Evolutionary conservation across 345 rosid species (phyloP), one percentile per base, ranked within the genome.

Genomic region (Salix caprea): DNA sequence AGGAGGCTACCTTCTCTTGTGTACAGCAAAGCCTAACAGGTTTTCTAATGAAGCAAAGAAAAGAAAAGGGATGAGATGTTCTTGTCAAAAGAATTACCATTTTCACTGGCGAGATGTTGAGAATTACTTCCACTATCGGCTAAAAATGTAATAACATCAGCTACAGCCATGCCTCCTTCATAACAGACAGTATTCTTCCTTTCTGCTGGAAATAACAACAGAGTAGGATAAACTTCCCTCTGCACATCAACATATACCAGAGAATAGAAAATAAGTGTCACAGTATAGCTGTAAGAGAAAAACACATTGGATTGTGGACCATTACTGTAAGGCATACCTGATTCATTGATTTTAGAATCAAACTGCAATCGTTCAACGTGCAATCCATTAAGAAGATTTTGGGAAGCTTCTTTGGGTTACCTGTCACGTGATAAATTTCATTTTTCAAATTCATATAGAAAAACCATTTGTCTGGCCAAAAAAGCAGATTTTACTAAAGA

Each of bases 321-420:
- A 58, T 56, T 72, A 73, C 83, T 76, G 42, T 69, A 56, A 81
- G 34, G 34, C 78, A 69, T 70, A 93, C 99, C 98, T 89, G 89
- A 78, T 85, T 79, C 30, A 86, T 65, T 68, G 94, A 86, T 74
- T 87, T 89, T 60, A 93, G 81, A 73, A 89, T 90, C 71, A 80
- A 85, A 86, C 90, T 88, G 90, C 99, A 95, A 76, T 95, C 99
- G 74, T 91, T 95, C 87, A 90, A 77, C 66, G 94, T 89, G 88
- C 99, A 95, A 84, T 93, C 97, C 91, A 95, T 88, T 80, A 89
- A 69, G 87, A 86, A 95, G 83, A 95, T 87, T 18, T 81, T 82
- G 46, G 98, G 99, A 77, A 80, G 67, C 78, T 82, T 76, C 75
- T 78, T 83, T 70, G 67, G 75, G 61, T 82, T 79, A 56, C 84